Base-by-base conservation (phyloP, 805 yeast species). In the Ogataea populi-albae region DNA sequence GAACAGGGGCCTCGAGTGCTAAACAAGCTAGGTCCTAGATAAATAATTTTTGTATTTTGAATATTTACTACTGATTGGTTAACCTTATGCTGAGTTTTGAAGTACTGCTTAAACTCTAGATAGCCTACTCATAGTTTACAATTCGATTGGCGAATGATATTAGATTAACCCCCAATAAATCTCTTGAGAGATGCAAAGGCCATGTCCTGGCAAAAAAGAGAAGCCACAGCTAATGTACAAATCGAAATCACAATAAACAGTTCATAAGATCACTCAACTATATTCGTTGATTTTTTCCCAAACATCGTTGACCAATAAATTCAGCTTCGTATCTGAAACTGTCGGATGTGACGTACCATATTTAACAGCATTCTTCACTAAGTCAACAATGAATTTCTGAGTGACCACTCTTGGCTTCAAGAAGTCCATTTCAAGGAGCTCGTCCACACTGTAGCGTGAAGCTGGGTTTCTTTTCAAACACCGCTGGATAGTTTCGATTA, bases 11-110 rank as follows among this genome's bases (percentile, higher is more conserved):
- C 95, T 27, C 74, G 89, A 23, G 77, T 86, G 9, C 75, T 93
- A 62, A 72, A 70, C 45, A 93, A 93, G 65, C 78, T 93, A 53
- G 98, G 98, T 6, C 96, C 97, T 40, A 79, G 98, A 65, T 88
- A 68, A 52, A 17, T 22, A 10, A 23, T 26, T 24, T 26, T 12
- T 9, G 6, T 30, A 10, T 38, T 26, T 24, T 29, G n/a, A 33
- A 24, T 23, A 27, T 24, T 20, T 22, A 33, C 22, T 15, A 18
- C 10, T 7, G 23, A 18, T 4, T 15, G 30, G 14, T n/a, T 25
- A n/a, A 25, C 15, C 14, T 29, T 16, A 17, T 29, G 17, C n/a
- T n/a, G n/a, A n/a, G n/a, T n/a, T n/a, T n/a, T n/a, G n/a, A n/a
- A n/a, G n/a, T n/a, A n/a, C n/a, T n/a, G n/a, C n/a, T n/a, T n/a